A percentile compares a stretch with the other conserved stretches of the same genome.
These are phyloP conservation scores for Neurospora sp. DNA, from an alignment of 495 filamentous ascomycete genomes.

Conservation along the genomic window DNA sequence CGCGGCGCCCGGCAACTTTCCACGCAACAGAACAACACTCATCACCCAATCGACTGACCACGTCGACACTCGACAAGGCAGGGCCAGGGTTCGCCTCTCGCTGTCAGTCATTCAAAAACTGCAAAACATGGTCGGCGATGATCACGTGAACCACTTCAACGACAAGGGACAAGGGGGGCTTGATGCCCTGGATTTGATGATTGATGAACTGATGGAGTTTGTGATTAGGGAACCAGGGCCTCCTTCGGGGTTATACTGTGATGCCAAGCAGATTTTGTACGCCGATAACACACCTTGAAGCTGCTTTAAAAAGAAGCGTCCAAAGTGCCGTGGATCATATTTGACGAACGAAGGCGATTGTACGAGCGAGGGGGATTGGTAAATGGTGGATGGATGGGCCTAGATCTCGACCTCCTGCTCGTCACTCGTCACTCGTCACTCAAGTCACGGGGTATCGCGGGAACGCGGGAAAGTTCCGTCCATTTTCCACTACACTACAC, in stretches of 20 bases:
- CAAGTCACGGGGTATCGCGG: not conserved
- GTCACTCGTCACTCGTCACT: too few relatives aligned
- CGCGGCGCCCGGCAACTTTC: not conserved
- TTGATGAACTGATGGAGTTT: not conserved
- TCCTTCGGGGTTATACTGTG: not conserved
- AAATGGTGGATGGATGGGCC: not conserved
- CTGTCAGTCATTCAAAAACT: not conserved
- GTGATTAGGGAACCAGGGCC: not conserved
- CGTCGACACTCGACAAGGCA: not conserved
- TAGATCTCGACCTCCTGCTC: not conserved
- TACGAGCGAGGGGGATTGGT: not conserved
- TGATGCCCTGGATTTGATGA: too few relatives aligned
- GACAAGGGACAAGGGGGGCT: not conserved
- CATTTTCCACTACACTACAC: too few relatives aligned
- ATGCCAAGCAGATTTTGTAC: not conserved
- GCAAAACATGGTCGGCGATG: not conserved
- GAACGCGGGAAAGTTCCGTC: not conserved
- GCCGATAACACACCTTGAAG: not conserved
- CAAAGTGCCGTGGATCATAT: not conserved
- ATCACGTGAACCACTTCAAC: not conserved
- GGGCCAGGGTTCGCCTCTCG: too few relatives aligned
- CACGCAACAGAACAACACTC: not conserved
- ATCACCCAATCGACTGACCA: not conserved
- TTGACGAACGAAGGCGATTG: not conserved
- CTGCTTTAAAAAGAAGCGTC: not conserved